These are phyloP conservation scores for Drechslerella coelobrocha DNA, from an alignment of 2,329 filamentous ascomycete species.

Conservation along the genomic window DNA sequence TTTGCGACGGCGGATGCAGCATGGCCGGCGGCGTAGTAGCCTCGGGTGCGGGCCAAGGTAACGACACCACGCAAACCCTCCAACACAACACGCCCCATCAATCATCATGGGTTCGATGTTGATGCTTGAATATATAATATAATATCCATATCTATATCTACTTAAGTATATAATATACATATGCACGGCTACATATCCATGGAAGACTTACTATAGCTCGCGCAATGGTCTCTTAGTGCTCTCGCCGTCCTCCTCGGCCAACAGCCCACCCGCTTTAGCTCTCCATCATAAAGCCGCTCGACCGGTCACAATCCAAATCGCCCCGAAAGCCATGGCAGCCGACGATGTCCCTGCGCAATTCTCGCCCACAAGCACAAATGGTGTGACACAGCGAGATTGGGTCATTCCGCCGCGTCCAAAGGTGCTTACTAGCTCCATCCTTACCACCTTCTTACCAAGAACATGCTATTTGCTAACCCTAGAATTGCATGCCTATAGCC, in stretches of 20 bases:
- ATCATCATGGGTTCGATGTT: too few relatives aligned
- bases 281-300: constrained; percentile 24
- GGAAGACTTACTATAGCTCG: too few relatives aligned
- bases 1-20: constrained; percentile 15
- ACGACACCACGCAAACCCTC: constrained; percentile 23
- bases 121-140: too few relatives aligned
- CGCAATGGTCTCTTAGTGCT: constrained; percentile 10
- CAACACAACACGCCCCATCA: constrained; percentile 38
- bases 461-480: constrained; percentile 7
- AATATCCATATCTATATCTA: not conserved
- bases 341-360: constrained; percentile 36
- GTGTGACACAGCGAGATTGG: constrained; percentile 82
- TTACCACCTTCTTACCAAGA: constrained; percentile 10
- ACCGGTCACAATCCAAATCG: constrained; percentile 29
- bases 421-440: constrained; percentile 34
- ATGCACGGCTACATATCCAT: not conserved
- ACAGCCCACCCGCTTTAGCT: constrained; percentile 8
- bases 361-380: constrained; percentile 42
- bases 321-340: constrained; percentile 29
- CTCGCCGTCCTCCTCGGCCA: constrained; percentile 31
- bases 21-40: constrained; percentile 20
- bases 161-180: not conserved
- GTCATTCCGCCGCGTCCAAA: constrained; percentile 82
- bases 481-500: constrained; percentile 61
- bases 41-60: constrained; percentile 13